Conservation (phyloP, 1,284 basidiomycete genomes). For the Cystobasidium slooffiae region DNA sequence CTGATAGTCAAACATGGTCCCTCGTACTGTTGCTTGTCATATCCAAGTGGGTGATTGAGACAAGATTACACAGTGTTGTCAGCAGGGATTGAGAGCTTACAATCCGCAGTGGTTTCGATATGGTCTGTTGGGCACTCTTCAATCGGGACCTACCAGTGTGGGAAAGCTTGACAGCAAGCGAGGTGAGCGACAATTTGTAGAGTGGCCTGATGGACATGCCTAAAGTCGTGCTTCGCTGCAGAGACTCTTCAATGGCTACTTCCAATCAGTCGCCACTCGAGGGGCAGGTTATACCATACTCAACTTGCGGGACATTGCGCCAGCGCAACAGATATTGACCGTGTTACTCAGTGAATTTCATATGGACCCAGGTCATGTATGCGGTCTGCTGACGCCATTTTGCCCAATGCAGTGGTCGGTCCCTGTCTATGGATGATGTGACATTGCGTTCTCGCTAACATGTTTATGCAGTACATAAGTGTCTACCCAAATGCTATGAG, state of each 20-base stretch:
- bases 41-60: conserved; percentile 25
- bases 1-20: conserved; percentile 38
- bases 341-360: conserved; percentile 71
- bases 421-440: conserved; percentile 52
- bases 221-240: conserved; percentile 57
- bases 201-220: not conserved
- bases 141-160: conserved; percentile 1
- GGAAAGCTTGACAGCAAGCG: conserved; percentile 57
- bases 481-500: conserved; percentile 64
- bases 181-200: conserved; percentile 59
- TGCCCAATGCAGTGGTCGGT: no score
- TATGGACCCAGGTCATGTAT: no score
- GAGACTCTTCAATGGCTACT: conserved; percentile 55
- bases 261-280: conserved; percentile 68
- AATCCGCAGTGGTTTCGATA: conserved; percentile 61
- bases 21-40: conserved; percentile 36
- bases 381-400: no score
- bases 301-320: conserved; percentile 70
- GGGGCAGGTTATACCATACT: conserved; percentile 88
- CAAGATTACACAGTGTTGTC: not conserved
- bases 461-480: not conserved
- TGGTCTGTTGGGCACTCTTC: conserved; percentile 61
- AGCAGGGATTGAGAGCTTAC: not conserved
- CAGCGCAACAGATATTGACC: conserved; percentile 81
- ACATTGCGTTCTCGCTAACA: conserved; percentile 52